A percentile compares a stretch with the other conserved stretches of the same genome.
Conservation (phyloP, 768 basidiomycete genomes). For the Goffeauzyma gilvescens region DNA sequence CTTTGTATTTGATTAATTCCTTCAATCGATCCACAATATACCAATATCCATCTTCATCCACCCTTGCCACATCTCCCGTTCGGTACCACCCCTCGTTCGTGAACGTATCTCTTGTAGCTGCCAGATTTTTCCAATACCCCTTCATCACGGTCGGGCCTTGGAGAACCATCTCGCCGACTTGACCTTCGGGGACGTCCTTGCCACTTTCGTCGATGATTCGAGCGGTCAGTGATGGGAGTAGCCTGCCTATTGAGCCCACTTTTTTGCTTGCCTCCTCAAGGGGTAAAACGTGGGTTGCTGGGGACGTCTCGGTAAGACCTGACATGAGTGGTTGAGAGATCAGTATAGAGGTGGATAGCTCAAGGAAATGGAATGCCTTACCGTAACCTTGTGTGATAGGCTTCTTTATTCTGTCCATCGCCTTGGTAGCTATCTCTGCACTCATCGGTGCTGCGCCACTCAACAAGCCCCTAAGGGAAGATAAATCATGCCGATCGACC, state of each 20-base stretch:
- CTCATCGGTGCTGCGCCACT: conserved; percentile 70
- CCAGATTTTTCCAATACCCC: conserved; percentile 58
- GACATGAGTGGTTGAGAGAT: background rate
- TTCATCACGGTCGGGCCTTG: conserved; percentile 65
- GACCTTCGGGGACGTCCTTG: conserved; percentile 38
- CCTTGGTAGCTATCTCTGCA: conserved; percentile 41
- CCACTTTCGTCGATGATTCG: conserved; percentile 46
- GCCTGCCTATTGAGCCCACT: conserved; percentile 46
- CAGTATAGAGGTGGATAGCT: background rate
- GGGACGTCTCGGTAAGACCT: conserved; percentile 12
- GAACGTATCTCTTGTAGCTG: conserved; percentile 51
- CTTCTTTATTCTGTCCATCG: conserved; percentile 32
- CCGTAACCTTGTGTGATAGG: conserved; percentile 42
- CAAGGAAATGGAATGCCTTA: background rate
- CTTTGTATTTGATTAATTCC: conserved; percentile 40
- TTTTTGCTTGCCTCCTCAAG: conserved; percentile 38
- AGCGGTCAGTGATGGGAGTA: conserved; percentile 59
- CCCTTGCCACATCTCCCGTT: conserved; percentile 61
- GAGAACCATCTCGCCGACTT: conserved; percentile 60
- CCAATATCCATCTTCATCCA: conserved; percentile 53
- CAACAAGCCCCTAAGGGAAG: conserved; percentile 41
- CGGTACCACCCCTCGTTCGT: conserved; percentile 60
- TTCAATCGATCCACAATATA: conserved; percentile 35
- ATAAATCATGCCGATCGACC: conserved; percentile 49
- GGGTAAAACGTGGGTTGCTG: conserved; percentile 7